Base-by-base conservation (phyloP, 2,329 filamentous ascomycete genomes). In the Cordyceps cateniannulata region DNA sequence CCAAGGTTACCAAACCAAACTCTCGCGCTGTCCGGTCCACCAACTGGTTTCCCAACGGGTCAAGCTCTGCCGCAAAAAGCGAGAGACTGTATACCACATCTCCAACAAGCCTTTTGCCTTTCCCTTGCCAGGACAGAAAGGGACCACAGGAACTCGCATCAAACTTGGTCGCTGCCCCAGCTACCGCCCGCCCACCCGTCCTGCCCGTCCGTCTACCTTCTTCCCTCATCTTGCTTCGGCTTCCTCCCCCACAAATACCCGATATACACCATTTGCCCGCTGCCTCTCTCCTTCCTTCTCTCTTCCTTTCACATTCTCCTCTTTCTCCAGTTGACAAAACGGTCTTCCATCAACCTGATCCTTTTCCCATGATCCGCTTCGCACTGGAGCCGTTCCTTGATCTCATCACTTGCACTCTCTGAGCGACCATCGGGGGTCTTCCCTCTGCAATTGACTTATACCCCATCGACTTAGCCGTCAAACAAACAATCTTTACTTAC, bases 221-320 rank as follows among this genome's bases (percentile, higher is more conserved):
- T 48, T 40, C 27, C 10, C 35, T 52, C 48, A 29, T 51, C 47
- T 35, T 51, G 22, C 24, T 50, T 27, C 38, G 22, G 25, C 44
- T 52, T 49, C 38, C n/a, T 52, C 56, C 56, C 56, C 56, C 56
- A 59, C 56, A 59, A 51, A 59, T 59, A 59, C 47, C 56, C 56
- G 56, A 52, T 45, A 51, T 59, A 59, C 42, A 52, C 56, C 56
- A 44, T 58, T 58, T 50, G 32, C 20, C 55, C 45, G 8, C 32
- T 47, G 27, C 32, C 45, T 52, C 14, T 29, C 55, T 45, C 54
- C 18, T 38, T 47, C 54, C 22, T 20, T 29, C 32, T 48, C 53
- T 56, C 35, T 35, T 27, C 35, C 45, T 40, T 20, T 58, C 55
- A 29, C 47, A 7, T 29, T 49, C 18, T 48, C 14, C 22, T 27